These are phyloP conservation scores for Zasmidium angulare DNA, from an alignment of 2,329 filamentous ascomycete genomes.

Conservation along the genomic window DNA sequence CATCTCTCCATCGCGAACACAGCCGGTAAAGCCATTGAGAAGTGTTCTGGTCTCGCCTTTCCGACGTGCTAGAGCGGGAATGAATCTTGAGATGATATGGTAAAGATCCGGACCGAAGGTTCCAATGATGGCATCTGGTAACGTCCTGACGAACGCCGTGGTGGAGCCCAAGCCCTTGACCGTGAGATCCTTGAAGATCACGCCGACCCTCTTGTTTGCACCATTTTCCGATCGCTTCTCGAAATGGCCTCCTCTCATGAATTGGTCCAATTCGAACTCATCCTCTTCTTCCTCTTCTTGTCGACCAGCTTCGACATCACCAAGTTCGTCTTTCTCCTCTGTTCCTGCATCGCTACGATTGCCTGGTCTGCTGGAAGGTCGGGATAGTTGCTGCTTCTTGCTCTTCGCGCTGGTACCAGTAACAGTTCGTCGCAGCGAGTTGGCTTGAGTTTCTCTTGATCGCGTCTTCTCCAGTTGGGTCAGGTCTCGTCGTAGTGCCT, in stretches of 20 bases:
- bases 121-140: conserved; percentile 72
- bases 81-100: conserved; percentile 56
- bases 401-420: conserved; percentile 29
- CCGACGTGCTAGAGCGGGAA: conserved; percentile 53
- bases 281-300: conserved; percentile 44
- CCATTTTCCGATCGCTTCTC: conserved; percentile 68
- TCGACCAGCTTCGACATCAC: conserved; percentile 45
- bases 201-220: conserved; percentile 74
- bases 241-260: conserved; percentile 72
- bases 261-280: conserved; percentile 67
- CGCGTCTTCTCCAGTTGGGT: conserved; percentile 52
- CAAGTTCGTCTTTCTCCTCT: conserved; percentile 17
- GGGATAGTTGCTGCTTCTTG: conserved; percentile 11
- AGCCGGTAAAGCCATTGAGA: conserved; percentile 67
- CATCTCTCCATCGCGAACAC: conserved; percentile 65
- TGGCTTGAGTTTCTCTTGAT: conserved; percentile 29
- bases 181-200: conserved; percentile 73
- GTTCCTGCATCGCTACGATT: conserved; percentile 1
- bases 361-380: conserved; percentile 24
- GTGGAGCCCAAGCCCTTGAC: conserved; percentile 70
- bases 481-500: conserved; percentile 57
- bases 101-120: conserved; percentile 82
- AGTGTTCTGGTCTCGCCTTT: conserved; percentile 50
- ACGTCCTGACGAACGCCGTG: conserved; percentile 67
- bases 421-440: conserved; percentile 17